Evolutionary conservation across 805 yeast genomes (phyloP), one percentile per base, ranked within the genome.

Genomic region (Candida cerambycidarum): DNA sequence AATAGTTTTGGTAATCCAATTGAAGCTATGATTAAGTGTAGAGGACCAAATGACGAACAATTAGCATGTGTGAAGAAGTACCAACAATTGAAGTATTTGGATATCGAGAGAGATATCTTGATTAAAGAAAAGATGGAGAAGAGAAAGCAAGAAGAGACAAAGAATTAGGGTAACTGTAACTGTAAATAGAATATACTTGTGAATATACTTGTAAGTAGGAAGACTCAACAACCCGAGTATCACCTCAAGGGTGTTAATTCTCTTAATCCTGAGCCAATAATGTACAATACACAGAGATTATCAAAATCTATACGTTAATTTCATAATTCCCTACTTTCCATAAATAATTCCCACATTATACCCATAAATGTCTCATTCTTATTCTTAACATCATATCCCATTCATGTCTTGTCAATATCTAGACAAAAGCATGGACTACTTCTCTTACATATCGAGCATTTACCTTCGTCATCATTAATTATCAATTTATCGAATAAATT

Each of bases 21-120:
- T 32, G 82, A 78, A 34, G 87, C 80, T 4, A 78, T 85, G 69
- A 80, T 79, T 53, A 71, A 75, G 32, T 88, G 96, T 54, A 73
- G 77, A 38, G 70, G 61, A n/a, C 73, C 76, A 44, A 78, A 81
- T 50, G 70, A 75, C 41, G 74, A 69, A 12, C 79, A 85, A 78
- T 69, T 76, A 51, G 76, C 66, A 6, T 88, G 96, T 63, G 79
- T 88, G 37, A 61, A 72, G 15, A 63, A 69, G 16, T 78, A 77
- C 50, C 89, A 85, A 62, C 71, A 71, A 35, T 76, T 78, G 48
- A 78, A 80, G 51, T 83, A 74, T 51, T 73, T 85, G 44, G 95
- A 88, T 59, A 71, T 67, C 34, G 87, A 86, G 57, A 71, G 89
- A 51, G 89, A 83, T 52, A 63, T 75, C 39, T 69, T 80, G 47